Evolutionary conservation across 805 yeast genomes (phyloP).

Genomic region (Wickerhamiella allomyrinae): DNA sequence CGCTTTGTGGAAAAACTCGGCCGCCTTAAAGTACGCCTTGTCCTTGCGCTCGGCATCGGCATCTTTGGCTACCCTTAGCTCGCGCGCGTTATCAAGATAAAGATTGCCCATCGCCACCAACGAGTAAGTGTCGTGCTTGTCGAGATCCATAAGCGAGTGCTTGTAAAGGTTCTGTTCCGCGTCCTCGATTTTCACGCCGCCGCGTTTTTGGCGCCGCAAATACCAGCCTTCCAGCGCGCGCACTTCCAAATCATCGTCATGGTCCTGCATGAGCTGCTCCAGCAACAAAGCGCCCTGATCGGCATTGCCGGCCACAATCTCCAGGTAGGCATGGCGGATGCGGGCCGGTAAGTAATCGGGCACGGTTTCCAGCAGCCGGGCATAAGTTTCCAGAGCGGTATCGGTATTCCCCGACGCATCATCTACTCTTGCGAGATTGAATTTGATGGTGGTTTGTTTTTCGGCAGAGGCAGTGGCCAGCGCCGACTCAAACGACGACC

Average conservation of each 20-base stretch:
- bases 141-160: conserved; percentile 65
- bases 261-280: conserved; percentile 36
- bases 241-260: conserved; percentile 57
- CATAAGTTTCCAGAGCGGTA: conserved; percentile 34
- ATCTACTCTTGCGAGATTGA: conserved; percentile 62
- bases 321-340: conserved; percentile 52
- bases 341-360: conserved; percentile 68
- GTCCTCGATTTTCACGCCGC: conserved; percentile 30
- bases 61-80: conserved; percentile 34
- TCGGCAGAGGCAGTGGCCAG: conserved; percentile 15
- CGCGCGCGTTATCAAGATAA: conserved; percentile 68
- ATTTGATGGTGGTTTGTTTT: conserved; percentile 31
- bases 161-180: conserved; percentile 71
- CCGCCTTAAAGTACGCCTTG: conserved; percentile 75
- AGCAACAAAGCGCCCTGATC: conserved; percentile 36
- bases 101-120: conserved; percentile 80
- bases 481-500: conserved; percentile 40
- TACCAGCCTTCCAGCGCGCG: conserved; percentile 92
- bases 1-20: conserved; percentile 81
- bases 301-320: conserved; percentile 31
- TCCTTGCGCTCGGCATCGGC: conserved; percentile 44
- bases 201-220: conserved; percentile 30
- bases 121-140: conserved; percentile 77
- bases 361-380: conserved; percentile 38
- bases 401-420: conserved; percentile 34